Evolutionary conservation across 805 yeast genomes (phyloP).

Genomic region (Ascoidea rubescens): DNA sequence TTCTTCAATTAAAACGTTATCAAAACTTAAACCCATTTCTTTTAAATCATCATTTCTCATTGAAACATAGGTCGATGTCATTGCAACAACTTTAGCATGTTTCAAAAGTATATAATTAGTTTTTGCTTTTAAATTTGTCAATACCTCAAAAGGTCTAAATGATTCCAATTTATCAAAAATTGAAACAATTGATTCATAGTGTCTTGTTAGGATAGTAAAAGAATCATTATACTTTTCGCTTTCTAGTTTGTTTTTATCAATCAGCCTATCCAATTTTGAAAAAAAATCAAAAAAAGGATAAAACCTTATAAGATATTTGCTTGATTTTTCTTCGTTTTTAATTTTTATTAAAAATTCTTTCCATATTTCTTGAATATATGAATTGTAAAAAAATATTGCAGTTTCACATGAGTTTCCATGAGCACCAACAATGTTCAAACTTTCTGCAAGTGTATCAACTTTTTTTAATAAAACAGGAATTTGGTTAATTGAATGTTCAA

Average conservation of each 20-base stretch:
- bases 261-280: neutral
- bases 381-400: slow-evolving; percentile 18
- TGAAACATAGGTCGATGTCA: slow-evolving; percentile 14
- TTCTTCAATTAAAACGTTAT: slow-evolving; percentile 19
- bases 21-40: slow-evolving; percentile 14
- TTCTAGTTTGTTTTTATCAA: neutral
- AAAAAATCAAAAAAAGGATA: slow-evolving; percentile 9
- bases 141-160: slow-evolving; percentile 18
- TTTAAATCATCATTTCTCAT: slow-evolving; percentile 11
- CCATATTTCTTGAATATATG: slow-evolving; percentile 10
- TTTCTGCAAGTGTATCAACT: slow-evolving; percentile 18
- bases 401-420: slow-evolving; percentile 23
- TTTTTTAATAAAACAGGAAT: slow-evolving; percentile 12
- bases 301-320: neutral
- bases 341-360: slow-evolving; percentile 5
- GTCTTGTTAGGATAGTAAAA: slow-evolving; percentile 6
- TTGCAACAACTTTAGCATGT: slow-evolving; percentile 17
- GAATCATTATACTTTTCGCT: neutral
- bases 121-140: slow-evolving; percentile 11
- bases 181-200: slow-evolving; percentile 11
- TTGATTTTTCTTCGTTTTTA: neutral
- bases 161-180: slow-evolving; percentile 14
- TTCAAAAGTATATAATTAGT: slow-evolving; percentile 13
- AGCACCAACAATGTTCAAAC: slow-evolving; percentile 19
- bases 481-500: slow-evolving; percentile 10